Evolutionary conservation across 2,329 filamentous ascomycete genomes (phyloP), one percentile per base, ranked within the genome.

Genomic region (Fusarium sp.): DNA sequence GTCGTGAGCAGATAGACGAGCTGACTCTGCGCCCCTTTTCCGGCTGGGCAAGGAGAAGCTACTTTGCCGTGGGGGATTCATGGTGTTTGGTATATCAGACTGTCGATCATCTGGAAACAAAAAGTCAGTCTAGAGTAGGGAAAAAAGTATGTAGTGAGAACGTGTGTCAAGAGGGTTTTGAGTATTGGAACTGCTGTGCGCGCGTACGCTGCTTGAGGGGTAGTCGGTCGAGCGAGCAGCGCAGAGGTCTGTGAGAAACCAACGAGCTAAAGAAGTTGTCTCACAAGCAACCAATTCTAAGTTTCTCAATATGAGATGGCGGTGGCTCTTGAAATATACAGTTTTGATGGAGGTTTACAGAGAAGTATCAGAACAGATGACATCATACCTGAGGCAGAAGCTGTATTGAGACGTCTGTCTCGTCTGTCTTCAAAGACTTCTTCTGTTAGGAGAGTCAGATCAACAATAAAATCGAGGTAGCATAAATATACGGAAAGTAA

Each of bases 21-120:
- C 55, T 6, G 70, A 70, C 30, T 67, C 62, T 32, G 66, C 61
- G 17, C 72, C 64, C 30, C 78, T 74, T 57, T 80, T 80, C 19
- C 76, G 72, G 50, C 54, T 75, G 6, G 75, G 75, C 26, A 77
- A 47, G 15, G 74, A 66, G 37, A 58, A 59, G 44, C 45, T 20
- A 26, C 30, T 50, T 17, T 49, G 35, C n/a, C 20, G 62, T 35
- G 59, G 46, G 33, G 71, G 71, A 9, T 68, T 58, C 72, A 78
- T 73, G 49, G 41, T 40, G n/a, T 49, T 46, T 35, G 62, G 59
- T 28, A 52, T 39, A 35, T 44, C 28, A 15, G 46, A 33, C 14
- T 58, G 44, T 28, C 32, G 35, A 35, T 40, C 22, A 15, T 59
- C 68, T 74, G 43, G 41, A 32, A 17, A 45, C 11, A 41, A 56